Evolutionary conservation across 371 early-diverging fungal species (phyloP), one percentile per base, ranked within the genome.

Genomic region (Haplosporangium sp.): DNA sequence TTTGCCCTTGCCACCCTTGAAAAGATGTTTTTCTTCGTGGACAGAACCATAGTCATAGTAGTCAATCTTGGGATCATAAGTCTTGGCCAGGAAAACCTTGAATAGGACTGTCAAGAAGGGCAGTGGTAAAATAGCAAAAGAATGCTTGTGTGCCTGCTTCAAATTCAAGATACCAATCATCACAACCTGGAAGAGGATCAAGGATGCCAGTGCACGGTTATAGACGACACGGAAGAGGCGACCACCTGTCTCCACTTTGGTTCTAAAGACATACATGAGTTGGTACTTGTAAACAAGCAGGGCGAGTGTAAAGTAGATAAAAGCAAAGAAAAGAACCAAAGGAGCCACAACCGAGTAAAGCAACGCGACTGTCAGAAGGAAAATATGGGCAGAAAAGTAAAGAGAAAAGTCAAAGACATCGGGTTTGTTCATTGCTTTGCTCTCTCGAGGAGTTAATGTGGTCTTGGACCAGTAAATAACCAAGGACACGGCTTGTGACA

Each of bases 341-440:
- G 96, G 96, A 9, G 95, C 90, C 69, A 94, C 90, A 38, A 91
- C 89, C 35, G 89, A 88, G 74, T 94, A 96, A 2, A 94, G 82
- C 70, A 96, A 75, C 4, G 93, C 90, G 68, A 95, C 88, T 1
- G 94, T 94, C 63, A 94, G 91, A 39, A 94, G 85, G 84, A 94
- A 94, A 70, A 93, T 71, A 20, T 94, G 82, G 17, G 88, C 72
- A 50, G 93, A 92, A 84, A 95, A 95, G 67, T 86, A 85, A 38
- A 90, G 85, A 1, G 92, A 89, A 62, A 87, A 92, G 65, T 94
- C 92, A 77, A 94, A 91, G n/a, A 86, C 85, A 0, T 90, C 88
- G 4, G 95, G 91, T 67, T 92, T 85, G 52, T 71, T 71, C 72
- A 79, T 61, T 11, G 44, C 63, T 68, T 74, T 65, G 65, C 60